phyloP scores from a whole-genome alignment of 306 rosid genomes.

The Parietaria judaica region DNA sequence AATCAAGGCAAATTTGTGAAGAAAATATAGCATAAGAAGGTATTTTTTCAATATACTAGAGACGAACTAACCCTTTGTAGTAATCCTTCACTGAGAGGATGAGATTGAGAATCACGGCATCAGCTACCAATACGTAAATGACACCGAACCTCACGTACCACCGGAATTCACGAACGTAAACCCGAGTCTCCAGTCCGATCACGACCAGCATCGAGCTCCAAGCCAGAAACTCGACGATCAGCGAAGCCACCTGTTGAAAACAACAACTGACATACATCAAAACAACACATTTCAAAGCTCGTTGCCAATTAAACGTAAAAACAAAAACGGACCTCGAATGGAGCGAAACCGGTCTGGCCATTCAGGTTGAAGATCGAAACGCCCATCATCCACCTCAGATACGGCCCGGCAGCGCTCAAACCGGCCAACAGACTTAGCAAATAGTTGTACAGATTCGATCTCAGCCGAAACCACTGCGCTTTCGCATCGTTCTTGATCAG shows the following conservation, averaged over 20 bases:
- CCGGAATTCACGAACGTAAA: slow-evolving; percentile 59
- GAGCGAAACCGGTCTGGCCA: slow-evolving; percentile 42
- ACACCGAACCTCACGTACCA: slow-evolving; percentile 78
- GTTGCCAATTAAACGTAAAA: not conserved
- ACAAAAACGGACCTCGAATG: slow-evolving; percentile 60
- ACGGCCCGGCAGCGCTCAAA: slow-evolving; percentile 53
- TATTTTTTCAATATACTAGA: not conserved
- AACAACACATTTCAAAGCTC: too few relatives aligned
- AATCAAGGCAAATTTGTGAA: not conserved
- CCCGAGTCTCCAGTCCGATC: slow-evolving; percentile 51
- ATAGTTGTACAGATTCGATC: slow-evolving; percentile 53
- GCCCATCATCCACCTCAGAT: slow-evolving; percentile 45
- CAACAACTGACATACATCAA: not conserved
- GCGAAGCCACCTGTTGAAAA: slow-evolving; percentile 32
- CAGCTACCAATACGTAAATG: slow-evolving; percentile 64
- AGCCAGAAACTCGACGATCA: slow-evolving; percentile 48
- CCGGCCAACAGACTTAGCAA: slow-evolving; percentile 40
- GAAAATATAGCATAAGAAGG: not conserved
- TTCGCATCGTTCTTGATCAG: slow-evolving; percentile 36
- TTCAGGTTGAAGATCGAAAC: slow-evolving; percentile 44
- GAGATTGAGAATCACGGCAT: slow-evolving; percentile 60
- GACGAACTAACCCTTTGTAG: slow-evolving; percentile 46
- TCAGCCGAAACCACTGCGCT: slow-evolving; percentile 45
- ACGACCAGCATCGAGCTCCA: slow-evolving; percentile 63
- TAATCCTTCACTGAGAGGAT: slow-evolving; percentile 45